Evolutionary conservation across 139 green algal species (phyloP), one percentile per base, ranked within the genome.

Genomic region (Chlorella ohadii): DNA sequence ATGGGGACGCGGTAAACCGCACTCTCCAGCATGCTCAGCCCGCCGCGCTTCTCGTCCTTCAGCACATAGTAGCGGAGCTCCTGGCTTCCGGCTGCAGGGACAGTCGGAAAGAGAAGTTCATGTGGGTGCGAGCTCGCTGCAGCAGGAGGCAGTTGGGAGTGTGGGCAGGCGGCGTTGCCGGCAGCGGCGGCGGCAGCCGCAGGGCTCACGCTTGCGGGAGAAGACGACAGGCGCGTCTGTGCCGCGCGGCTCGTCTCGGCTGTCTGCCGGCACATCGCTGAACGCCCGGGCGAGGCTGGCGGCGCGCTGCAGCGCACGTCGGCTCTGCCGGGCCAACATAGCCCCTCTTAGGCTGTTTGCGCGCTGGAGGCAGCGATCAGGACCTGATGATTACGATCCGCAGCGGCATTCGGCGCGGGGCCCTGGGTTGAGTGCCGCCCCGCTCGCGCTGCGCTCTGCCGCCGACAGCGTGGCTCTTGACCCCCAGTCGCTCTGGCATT

Each of bases 11-110:
- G 19, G 33, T 59, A 44, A 1, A 85, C 20, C 3, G 77, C 36
- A 17, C 59, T 72, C 22, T 85, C 64, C 31, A 88, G 27, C 20
- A 88, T n/a, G 4, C 61, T 55, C 25, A 88, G 51, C 34, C 66
- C 84, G 4, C 36, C 16, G 23, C 79, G 12, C 4, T 44, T 7
- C 23, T 63, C 31, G 22, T 61, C 34, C 31, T 59, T 72, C n/a
- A 88, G n/a, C 65, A 85, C 77, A 47, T 72, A 85, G 55, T 80
- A 88, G 1, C 84, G 84, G 4, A 88, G 59, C 11, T 78, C 72
- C 28, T 63, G 6, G 6, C 44, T 47, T 15, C 23, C 70, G 20
- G 38, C 70, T 33, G 44, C 41, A n/a, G n/a, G 28, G 34, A 41
- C 28, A 27, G 23, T 7, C 27, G 23, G 9, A 39, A 15, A 23